These are phyloP conservation scores for Balakata baccata DNA, from an alignment of 345 rosid species.

Conservation along the genomic window DNA sequence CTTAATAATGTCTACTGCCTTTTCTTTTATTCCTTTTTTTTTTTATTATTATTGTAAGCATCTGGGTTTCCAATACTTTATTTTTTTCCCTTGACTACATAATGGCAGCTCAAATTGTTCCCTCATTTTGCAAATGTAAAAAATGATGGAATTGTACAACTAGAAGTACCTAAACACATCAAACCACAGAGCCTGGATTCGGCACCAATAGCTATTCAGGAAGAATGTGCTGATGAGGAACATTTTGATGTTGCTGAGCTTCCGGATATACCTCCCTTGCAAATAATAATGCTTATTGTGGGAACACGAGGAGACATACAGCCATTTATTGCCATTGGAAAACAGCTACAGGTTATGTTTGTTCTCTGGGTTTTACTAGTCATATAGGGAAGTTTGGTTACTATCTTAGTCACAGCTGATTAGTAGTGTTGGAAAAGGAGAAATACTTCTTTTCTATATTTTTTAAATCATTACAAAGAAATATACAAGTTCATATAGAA, in stretches of 20 bases:
- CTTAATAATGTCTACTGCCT: background rate
- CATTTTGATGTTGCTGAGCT: slow-evolving; percentile 19
- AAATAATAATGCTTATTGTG: slow-evolving; percentile 59
- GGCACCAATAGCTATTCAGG: slow-evolving; percentile 26
- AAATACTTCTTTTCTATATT: no score
- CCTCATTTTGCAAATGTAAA: slow-evolving; percentile 38
- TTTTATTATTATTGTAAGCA: background rate
- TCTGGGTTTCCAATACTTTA: background rate
- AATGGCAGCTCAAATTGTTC: slow-evolving; percentile 49
- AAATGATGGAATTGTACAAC: slow-evolving; percentile 49
- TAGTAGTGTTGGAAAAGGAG: no score
- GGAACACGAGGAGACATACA: slow-evolving; percentile 66
- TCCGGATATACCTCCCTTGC: slow-evolving; percentile 39
- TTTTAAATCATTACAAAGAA: no score
- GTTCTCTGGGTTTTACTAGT: background rate
- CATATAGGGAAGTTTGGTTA: background rate
- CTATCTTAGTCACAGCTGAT: background rate
- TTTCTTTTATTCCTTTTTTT: background rate
- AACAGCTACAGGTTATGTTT: slow-evolving; percentile 45
- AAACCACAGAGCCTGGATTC: slow-evolving; percentile 28
- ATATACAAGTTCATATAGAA: no score
- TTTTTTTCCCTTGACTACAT: background rate
- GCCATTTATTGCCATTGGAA: slow-evolving; percentile 59
- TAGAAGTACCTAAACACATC: slow-evolving; percentile 47
- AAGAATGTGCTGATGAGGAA: slow-evolving; percentile 33